Evolutionary conservation across 345 rosid species (phyloP).

Genomic region (Brassica nigra): DNA sequence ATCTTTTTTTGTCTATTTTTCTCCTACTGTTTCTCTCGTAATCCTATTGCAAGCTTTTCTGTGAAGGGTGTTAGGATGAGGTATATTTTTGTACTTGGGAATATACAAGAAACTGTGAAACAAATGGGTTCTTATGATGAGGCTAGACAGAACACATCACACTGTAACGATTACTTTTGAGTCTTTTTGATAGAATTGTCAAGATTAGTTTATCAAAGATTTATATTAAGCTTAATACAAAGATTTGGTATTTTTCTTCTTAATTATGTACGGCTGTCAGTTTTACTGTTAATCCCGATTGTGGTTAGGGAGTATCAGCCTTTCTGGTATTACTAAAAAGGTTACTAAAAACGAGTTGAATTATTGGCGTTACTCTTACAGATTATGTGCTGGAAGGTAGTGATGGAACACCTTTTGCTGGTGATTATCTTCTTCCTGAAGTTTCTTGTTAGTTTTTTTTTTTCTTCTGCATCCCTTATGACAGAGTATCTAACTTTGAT

Average conservation of each 20-base stretch:
- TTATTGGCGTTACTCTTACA: neutral
- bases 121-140: neutral
- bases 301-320: too few species aligned
- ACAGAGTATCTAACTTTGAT: constrained; percentile 4
- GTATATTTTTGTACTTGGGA: constrained; percentile 11
- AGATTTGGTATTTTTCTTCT: too few species aligned
- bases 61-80: neutral
- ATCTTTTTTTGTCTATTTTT: neutral
- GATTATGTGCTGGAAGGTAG: constrained; percentile 5
- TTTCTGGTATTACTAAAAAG: too few species aligned
- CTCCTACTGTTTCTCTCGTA: too few species aligned
- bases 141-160: neutral
- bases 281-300: too few species aligned
- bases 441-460: constrained; percentile 2
- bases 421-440: constrained; percentile 45
- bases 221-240: neutral
- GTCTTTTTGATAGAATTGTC: too few species aligned
- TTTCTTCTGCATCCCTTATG: constrained; percentile 2
- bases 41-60: neutral
- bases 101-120: neutral
- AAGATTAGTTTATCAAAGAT: too few species aligned
- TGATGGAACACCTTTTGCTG: constrained; percentile 94
- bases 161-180: too few species aligned
- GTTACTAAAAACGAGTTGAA: neutral
- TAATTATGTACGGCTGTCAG: too few species aligned